phyloP scores from a whole-genome alignment of 176 grass and related monocot genomes.

The Musa acuminata region DNA sequence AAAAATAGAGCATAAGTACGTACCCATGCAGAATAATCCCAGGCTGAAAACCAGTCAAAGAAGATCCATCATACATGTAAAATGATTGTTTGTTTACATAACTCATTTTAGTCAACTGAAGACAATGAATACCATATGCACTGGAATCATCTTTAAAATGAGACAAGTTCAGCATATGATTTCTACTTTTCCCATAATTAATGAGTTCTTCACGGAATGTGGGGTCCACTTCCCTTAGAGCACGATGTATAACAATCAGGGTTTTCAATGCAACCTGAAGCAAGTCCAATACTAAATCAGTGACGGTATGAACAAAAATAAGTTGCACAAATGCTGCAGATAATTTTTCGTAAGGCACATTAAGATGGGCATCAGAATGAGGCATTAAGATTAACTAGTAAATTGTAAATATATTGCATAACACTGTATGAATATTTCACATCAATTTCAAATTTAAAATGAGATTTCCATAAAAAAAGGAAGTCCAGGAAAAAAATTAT shows the following conservation, averaged over 20 bases:
- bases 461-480: neutral
- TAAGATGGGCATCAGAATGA: neutral
- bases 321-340: neutral
- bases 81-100: neutral
- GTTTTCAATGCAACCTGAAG: conserved; percentile 80
- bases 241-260: conserved; percentile 78
- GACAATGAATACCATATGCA: conserved; percentile 48
- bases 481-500: neutral
- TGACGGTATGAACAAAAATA: neutral
- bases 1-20: conserved; percentile 81
- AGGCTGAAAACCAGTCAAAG: conserved; percentile 46
- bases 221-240: conserved; percentile 68
- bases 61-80: conserved; percentile 1
- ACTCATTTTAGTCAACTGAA: neutral
- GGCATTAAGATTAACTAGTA: neutral
- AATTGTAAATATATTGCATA: neutral
- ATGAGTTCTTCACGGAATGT: conserved; percentile 84
- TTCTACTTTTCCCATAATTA: conserved; percentile 65
- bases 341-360: neutral
- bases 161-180: conserved; percentile 71
- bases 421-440: neutral
- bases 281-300: neutral
- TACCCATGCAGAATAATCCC: conserved; percentile 95
- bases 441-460: neutral
- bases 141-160: conserved; percentile 96